Base-by-base conservation (phyloP, 352 stramenopile species). In the Phytopythium ostracodes region DNA sequence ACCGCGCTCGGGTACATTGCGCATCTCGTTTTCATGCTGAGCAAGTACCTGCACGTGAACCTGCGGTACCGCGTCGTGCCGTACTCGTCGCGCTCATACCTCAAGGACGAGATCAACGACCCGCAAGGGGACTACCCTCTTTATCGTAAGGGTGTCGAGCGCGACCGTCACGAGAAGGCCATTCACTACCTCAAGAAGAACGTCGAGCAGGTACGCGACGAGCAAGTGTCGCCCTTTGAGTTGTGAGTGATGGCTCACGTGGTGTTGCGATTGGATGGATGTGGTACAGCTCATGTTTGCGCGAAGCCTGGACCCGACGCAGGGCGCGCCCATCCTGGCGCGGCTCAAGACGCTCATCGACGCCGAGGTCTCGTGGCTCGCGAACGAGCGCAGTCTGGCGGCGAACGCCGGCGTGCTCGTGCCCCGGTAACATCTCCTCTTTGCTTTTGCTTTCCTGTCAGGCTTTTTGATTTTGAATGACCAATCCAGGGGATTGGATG, bases 61-160 rank as follows among this genome's bases (percentile, higher is more conserved):
- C 68, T 95, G 31, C 81, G 87, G 7, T 95, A 95, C 72, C 76
- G 76, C 15, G 83, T 95, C 49, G 71, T 91, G 49, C 83, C 84
- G 25, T 91, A 89, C 61, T 91, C 83, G 38, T 93, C 83, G 43
- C 79, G 84, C 6, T 94, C 84, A 6, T 92, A 83, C 55, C 71
- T 96, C 38, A 89, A 89, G 46, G 87, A 96, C 67, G 84, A 96
- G 63, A 91, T 94, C 53, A 94, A 96, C 56, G 87, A 94, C 38
- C 69, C 82, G 47, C 66, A 80, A 43, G 79, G 75, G 44, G 87
- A 96, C 51, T 96, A 93, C 59, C 87, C 87, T 46, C 71, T 96
- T 12, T 96, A 92, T 64, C 87, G 83, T 57, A 89, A 84, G 63
- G 84, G 84, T 2, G 77, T 79, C 10, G 87, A 96, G 56, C 83